Base-by-base conservation (phyloP, 331 rosid species). In the Erythrophleum ivorense region DNA sequence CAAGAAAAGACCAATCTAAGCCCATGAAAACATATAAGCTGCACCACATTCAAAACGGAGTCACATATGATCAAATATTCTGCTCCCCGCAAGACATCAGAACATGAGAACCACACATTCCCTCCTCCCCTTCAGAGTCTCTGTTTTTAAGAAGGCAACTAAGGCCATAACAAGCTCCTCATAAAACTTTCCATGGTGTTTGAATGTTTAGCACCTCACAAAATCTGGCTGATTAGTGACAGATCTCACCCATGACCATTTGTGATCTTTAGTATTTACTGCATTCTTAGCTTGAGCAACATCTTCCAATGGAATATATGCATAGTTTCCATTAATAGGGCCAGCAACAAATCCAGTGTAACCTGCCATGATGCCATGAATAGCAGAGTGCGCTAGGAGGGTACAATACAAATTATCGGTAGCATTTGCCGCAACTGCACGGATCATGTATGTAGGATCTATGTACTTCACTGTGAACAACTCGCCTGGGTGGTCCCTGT, bases 201-300 rank as follows among this genome's bases (percentile, higher is more conserved):
- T 29, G 59, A n/a, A 55, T 48, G 65, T 73, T 73, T 58, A 83
- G 68, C 52, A 81, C 81, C 41, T 74, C 15, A 43, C 71, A 84
- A 94, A 94, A 90, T 91, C 98, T 29, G 97, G 98, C 86, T 94
- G 98, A 79, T 75, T 94, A 54, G 94, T 86, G 80, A 92, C 90
- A 55, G 98, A 94, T 90, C 98, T 92, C 64, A 94, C 90, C 97
- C 97, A 94, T 24, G 97, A 90, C 98, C 98, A 92, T 68, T 83
- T 89, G 81, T 90, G 97, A 77, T 91, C 97, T 62, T 40, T 86
- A 1, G 84, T 81, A 62, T 92, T 77, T 57, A 94, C 97, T 5
- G 75, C 87, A 79, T 89, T 91, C 75, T 85, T 90, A 49, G 95
- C 88, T 53, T 58, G 80, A 7, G 98, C 94, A 13, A 92, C 92